A percentile compares a stretch with the other conserved stretches of the same genome.
Conservation (phyloP, 1,284 basidiomycete species). For the Malassezia cuniculi region DNA sequence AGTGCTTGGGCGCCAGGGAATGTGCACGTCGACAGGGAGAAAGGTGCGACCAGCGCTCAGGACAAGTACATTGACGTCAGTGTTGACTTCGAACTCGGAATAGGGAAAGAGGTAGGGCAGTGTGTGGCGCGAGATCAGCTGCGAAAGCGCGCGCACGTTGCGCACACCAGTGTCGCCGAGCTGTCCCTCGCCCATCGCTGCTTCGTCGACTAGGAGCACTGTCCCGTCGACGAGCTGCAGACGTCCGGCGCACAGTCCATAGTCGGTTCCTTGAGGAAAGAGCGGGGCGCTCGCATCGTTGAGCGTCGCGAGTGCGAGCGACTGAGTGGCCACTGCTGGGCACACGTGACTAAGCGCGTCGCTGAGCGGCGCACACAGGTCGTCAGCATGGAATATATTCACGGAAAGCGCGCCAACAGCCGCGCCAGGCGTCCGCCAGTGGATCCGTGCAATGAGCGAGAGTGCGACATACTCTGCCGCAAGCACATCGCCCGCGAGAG, state of each 20-base stretch:
- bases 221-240: constrained; percentile 61
- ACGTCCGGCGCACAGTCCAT: constrained; percentile 61
- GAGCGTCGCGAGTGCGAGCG: constrained; percentile 46
- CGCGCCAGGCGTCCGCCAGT: constrained; percentile 57
- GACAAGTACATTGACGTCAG: constrained; percentile 58
- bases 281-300: constrained; percentile 49
- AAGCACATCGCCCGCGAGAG: constrained; percentile 24
- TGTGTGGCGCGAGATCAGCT: constrained; percentile 57
- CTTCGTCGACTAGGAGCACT: constrained; percentile 57
- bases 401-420: constrained; percentile 57
- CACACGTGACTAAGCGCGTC: constrained; percentile 48
- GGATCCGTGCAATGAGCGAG: constrained; percentile 54
- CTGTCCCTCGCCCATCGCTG: constrained; percentile 56
- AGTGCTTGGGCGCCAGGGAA: constrained; percentile 13
- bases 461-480: constrained; percentile 69
- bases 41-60: constrained; percentile 54
- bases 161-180: constrained; percentile 52
- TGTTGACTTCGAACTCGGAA: constrained; percentile 60
- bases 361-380: constrained; percentile 51
- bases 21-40: constrained; percentile 38
- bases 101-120: constrained; percentile 70
- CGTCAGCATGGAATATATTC: constrained; percentile 48
- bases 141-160: constrained; percentile 60
- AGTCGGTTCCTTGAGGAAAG: constrained; percentile 53
- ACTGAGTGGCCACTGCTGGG: constrained; percentile 53